These are phyloP conservation scores for Scleroderma citrinum DNA, from an alignment of 768 basidiomycete species.

Conservation along the genomic window DNA sequence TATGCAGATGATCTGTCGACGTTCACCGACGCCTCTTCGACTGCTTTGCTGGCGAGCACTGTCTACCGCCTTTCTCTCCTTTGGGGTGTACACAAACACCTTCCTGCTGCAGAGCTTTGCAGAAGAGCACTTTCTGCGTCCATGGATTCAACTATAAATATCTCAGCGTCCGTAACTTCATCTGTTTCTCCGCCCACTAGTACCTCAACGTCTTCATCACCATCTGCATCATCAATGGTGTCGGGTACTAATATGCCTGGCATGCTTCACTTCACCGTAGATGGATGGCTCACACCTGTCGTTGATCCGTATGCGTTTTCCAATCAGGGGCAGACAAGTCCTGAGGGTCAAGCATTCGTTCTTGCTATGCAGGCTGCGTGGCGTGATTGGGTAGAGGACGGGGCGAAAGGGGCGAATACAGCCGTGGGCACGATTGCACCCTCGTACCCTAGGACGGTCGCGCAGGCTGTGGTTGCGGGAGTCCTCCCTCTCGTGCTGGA, in stretches of 20 bases:
- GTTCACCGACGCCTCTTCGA: constrained; percentile 70
- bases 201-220: constrained; percentile 8
- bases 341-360: constrained; percentile 79
- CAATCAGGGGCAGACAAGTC: constrained; percentile 44
- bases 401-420: constrained; percentile 46
- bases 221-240: constrained; percentile 7
- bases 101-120: constrained; percentile 54
- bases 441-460: neutral
- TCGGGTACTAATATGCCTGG: constrained; percentile 7
- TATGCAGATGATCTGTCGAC: constrained; percentile 55
- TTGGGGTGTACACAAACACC: constrained; percentile 38
- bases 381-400: constrained; percentile 62
- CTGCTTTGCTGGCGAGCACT: constrained; percentile 68
- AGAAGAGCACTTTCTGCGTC: constrained; percentile 35
- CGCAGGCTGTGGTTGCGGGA: neutral
- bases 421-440: constrained; percentile 11
- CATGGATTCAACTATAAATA: constrained; percentile 12
- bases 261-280: constrained; percentile 43
- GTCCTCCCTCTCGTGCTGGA: neutral
- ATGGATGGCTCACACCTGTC: constrained; percentile 70
- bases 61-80: constrained; percentile 69
- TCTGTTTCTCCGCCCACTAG: neutral
- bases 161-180: constrained; percentile 1
- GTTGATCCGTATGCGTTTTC: constrained; percentile 62
- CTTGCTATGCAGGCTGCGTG: constrained; percentile 70